Base-by-base conservation (phyloP, 1,284 basidiomycete genomes). In the Ganoderma resinaceum region DNA sequence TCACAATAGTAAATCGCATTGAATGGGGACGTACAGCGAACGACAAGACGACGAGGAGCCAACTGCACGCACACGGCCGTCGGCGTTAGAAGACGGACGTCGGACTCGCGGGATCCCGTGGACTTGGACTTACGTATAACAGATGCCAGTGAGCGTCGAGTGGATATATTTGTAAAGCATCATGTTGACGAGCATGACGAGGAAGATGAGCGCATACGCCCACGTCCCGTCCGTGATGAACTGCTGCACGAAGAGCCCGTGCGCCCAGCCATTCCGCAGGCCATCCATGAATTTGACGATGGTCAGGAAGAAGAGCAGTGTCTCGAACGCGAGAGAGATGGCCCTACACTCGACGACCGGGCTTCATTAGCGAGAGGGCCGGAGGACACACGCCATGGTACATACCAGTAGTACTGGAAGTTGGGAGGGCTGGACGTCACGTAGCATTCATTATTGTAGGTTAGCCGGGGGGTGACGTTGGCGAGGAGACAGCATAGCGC, bases 201-300 rank as follows among this genome's bases (percentile, higher is more conserved):
- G 68, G 65, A 78, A 78, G 52, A 77, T 72, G 20, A 77, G 73
- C 8, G 74, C 67, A 62, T 75, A 78, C 16, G 76, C 76, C 77
- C 77, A 78, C 18, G 75, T 77, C 38, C 77, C 77, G 68, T 78
- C 77, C 7, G 70, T 42, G 26, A 77, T 66, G 65, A 78, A 76
- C 49, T 75, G 71, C 46, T 69, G 61, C 70, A 78, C 72, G 40
- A 78, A 67, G 16, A 74, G 71, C n/a, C 73, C 70, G 6, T 67
- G 66, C n/a, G 76, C 75, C 75, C 75, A 76, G 4, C 76, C 75
- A 11, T 70, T 66, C 37, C 63, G 63, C 43, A 74, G 62, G 9
- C 74, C 76, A 7, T 65, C 64, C 53, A 69, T 3, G 58, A 77
- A 77, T 42, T 76, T 75, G 49, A 61, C 65, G 53, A 77, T 62